Base-by-base conservation (phyloP, 441 rosid genomes). In the Erodium texanum region DNA sequence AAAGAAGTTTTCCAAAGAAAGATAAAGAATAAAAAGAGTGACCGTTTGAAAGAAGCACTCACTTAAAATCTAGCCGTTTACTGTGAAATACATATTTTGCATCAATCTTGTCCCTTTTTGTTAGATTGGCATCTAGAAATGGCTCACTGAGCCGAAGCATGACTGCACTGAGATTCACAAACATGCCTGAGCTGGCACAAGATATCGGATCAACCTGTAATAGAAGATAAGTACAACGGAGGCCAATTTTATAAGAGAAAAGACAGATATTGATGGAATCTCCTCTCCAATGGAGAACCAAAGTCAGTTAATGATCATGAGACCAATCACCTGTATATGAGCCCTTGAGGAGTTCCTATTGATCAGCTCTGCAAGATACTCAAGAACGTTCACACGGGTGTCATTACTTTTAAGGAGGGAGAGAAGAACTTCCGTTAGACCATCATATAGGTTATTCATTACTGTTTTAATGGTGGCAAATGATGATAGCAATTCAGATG, bases 151-250 rank as follows among this genome's bases (percentile, higher is more conserved):
- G 90, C 18, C 78, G 87, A 67, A 94, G 98, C 98, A 92, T 89
- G 54, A 92, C 94, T 64, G 96, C 98, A 38, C 98, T 85, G 74
- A 92, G 97, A 76, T 88, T 92, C 67, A 89, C 89, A 84, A 92
- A 94, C 99, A 92, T 94, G 79, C 99, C 99, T 15, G 97, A 88
- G 77, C 97, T 89, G 18, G 99, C 98, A 83, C 97, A 88, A 68
- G 91, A 87, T 65, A 92, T 70, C 66, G 86, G 92, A 78, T 94
- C 99, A 76, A 92, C 97, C 99, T 94, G 83, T 48, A 50, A 82
- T 63, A 77, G n/a, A n/a, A n/a, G n/a, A n/a, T n/a, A n/a, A n/a
- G n/a, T n/a, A n/a, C n/a, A n/a, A n/a, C n/a, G n/a, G n/a, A n/a
- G n/a, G n/a, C n/a, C n/a, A n/a, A n/a, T n/a, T n/a, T n/a, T n/a